Percentiles rank a stretch among this genome's conserved stretches.
phyloP scores from a whole-genome alignment of 2,329 filamentous ascomycete species.

The Talaromyces sp. region DNA sequence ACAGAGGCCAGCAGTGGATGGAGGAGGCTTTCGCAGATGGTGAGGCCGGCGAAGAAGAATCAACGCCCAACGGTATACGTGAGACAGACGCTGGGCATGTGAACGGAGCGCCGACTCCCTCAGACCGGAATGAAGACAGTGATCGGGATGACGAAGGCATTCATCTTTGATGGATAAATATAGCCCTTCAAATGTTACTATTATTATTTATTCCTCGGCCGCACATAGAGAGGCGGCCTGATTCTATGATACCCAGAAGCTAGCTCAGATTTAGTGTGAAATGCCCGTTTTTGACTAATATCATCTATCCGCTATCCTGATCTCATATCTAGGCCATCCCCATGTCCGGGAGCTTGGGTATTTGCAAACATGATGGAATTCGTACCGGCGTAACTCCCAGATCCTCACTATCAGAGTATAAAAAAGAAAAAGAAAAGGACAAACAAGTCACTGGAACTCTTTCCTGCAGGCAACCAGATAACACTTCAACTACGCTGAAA shows the following conservation, averaged over 20 bases:
- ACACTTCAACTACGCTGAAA: background rate
- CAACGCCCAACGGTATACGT: background rate
- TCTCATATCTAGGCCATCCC: background rate
- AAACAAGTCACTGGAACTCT: background rate
- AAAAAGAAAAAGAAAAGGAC: background rate
- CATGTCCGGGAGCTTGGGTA: background rate
- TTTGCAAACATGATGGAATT: background rate
- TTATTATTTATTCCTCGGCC: background rate
- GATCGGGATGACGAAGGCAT: conserved; percentile 9
- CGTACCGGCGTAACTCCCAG: background rate
- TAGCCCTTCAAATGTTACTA: background rate
- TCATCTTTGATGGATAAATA: conserved; percentile 6
- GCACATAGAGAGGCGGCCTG: background rate
- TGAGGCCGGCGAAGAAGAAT: conserved; percentile 1
- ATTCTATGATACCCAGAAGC: background rate
- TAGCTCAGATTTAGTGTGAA: background rate
- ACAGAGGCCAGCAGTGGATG: conserved; percentile 52
- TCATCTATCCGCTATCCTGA: background rate
- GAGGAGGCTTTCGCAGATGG: conserved; percentile 20
- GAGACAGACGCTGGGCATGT: conserved; percentile 1
- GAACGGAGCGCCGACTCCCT: conserved; percentile 5
- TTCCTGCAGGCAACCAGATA: background rate
- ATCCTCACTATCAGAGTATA: background rate
- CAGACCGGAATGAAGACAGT: background rate
- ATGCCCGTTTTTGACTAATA: background rate